Evolutionary conservation across 2,329 filamentous ascomycete genomes (phyloP).

Genomic region (Xylaria polymorpha): DNA sequence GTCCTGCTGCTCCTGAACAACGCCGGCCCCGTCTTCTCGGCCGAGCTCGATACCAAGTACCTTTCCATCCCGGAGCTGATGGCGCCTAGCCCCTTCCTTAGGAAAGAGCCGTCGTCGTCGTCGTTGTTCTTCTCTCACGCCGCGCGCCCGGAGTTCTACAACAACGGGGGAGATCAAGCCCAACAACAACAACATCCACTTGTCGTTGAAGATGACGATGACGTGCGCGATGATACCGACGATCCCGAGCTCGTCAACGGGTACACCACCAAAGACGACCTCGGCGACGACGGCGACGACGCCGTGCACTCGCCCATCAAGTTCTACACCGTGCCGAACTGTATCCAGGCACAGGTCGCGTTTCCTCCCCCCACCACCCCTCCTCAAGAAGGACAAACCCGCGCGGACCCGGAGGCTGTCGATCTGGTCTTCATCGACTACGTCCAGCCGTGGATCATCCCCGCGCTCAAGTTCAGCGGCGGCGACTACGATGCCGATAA

Average conservation of each 20-base stretch:
- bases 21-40: conserved; percentile 61
- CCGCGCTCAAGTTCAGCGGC: conserved; percentile 74
- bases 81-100: conserved; percentile 36
- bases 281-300: conserved; percentile 87
- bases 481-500: conserved; percentile 62
- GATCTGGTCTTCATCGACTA: conserved; percentile 95
- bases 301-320: conserved; percentile 81
- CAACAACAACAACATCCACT: conserved; percentile 40
- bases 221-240: conserved; percentile 6
- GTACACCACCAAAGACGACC: conserved; percentile 90
- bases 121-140: conserved; percentile 3
- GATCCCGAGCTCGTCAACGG: conserved; percentile 61
- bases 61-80: conserved; percentile 63
- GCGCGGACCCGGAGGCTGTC: conserved; percentile 73
- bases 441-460: conserved; percentile 82
- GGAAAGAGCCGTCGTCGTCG: conserved; percentile 9
- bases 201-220: conserved; percentile 17
- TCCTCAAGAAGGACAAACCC: background rate
- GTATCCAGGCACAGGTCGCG: conserved; percentile 75
- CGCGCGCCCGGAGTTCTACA: conserved; percentile 24
- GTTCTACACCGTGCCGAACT: conserved; percentile 85
- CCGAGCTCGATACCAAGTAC: conserved; percentile 56
- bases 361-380: conserved; percentile 68
- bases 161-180: conserved; percentile 36
- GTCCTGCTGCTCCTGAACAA: conserved; percentile 71